Conservation (phyloP, 2,329 filamentous ascomycete species). For the Stachybotrys chlorohalonatus region DNA sequence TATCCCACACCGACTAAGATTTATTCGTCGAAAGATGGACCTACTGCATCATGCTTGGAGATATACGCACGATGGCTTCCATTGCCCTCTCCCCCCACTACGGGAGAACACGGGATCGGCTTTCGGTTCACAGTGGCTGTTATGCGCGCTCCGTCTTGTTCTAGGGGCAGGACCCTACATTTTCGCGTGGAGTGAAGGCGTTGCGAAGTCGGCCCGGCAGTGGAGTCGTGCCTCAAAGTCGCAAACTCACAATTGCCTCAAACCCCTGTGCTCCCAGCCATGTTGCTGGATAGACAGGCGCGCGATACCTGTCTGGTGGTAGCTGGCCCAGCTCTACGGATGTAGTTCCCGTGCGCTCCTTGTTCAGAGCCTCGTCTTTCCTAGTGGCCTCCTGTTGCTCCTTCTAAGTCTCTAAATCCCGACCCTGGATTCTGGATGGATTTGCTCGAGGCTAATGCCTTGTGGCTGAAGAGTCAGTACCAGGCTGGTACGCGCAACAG, state of each 20-base stretch:
- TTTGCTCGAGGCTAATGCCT: no score
- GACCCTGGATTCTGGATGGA: no score
- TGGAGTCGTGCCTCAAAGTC: neutral
- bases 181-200: neutral
- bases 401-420: no score
- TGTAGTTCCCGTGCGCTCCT: no score
- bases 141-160: neutral
- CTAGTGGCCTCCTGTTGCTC: no score
- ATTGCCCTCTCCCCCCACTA: neutral
- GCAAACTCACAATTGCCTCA: neutral
- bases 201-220: slow-evolving; percentile 1
- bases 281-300: no score
- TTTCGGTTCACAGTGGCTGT: neutral
- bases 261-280: neutral
- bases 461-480: no score
- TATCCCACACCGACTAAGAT: no score
- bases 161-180: neutral
- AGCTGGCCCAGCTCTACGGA: no score
- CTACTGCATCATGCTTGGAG: neutral
- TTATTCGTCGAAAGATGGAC: neutral
- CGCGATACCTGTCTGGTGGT: no score
- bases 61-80: neutral
- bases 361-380: no score
- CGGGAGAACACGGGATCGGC: neutral
- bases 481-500: no score